Evolutionary conservation across 305 asterid species (phyloP).

Genomic region (Solanum hybrid): DNA sequence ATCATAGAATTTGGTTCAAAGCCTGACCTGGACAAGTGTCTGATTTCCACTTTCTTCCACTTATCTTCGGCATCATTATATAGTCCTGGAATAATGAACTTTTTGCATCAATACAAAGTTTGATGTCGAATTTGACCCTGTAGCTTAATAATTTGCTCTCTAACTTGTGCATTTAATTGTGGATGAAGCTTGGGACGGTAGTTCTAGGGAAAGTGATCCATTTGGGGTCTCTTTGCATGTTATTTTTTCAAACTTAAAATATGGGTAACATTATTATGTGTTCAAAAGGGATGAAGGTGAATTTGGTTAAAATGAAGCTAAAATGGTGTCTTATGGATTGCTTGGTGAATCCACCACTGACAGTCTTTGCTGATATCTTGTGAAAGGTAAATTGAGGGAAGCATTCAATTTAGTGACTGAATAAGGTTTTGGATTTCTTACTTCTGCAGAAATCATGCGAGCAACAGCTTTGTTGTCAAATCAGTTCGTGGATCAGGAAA

Average conservation of each 20-base stretch:
- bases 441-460: constrained; percentile 51
- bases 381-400: not conserved
- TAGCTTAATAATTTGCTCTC: not conserved
- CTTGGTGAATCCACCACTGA: not conserved
- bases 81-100: not conserved
- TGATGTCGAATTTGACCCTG: not conserved
- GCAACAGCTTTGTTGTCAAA: constrained; percentile 36
- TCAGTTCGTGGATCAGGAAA: constrained; percentile 39
- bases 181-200: not conserved
- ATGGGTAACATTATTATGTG: not conserved
- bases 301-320: constrained; percentile 1
- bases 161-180: not conserved
- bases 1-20: not conserved
- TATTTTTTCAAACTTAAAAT: not conserved
- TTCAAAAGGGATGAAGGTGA: not conserved
- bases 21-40: not conserved
- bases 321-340: not conserved
- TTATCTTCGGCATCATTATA: not conserved
- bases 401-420: not conserved
- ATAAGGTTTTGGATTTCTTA: not conserved
- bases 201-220: not conserved
- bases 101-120: not conserved
- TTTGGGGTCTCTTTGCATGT: not conserved
- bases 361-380: not conserved
- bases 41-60: not conserved